phyloP scores from a whole-genome alignment of 176 grass and related monocot genomes.

The Microstegium vimineum region DNA sequence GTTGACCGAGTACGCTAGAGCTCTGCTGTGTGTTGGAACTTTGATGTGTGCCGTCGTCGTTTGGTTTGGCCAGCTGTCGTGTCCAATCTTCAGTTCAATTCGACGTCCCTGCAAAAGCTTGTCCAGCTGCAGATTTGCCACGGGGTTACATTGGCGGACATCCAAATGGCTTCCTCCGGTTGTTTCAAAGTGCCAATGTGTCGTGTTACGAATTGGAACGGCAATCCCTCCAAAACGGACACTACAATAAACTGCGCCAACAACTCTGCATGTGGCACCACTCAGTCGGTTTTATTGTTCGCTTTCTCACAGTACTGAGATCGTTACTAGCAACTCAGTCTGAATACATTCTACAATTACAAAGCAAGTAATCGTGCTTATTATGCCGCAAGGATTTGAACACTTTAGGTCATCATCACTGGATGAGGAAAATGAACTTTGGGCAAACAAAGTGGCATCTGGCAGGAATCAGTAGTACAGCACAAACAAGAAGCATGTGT shows the following conservation, averaged over 20 bases:
- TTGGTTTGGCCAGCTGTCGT: not conserved
- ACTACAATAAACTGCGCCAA: slow-evolving; percentile 36
- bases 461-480: not conserved
- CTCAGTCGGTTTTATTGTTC: not conserved
- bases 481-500: not conserved
- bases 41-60: not conserved
- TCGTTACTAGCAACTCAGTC: not conserved
- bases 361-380: not conserved
- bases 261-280: slow-evolving; percentile 30
- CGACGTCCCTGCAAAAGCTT: too few species aligned
- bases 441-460: not conserved
- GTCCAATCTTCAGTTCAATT: not conserved
- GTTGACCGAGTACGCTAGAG: not conserved
- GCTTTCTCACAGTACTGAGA: not conserved
- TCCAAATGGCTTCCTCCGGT: not conserved
- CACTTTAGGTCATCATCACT: not conserved
- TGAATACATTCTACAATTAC: not conserved
- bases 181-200: not conserved
- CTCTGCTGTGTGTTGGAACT: not conserved
- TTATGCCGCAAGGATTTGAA: too few species aligned
- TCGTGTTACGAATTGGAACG: not conserved
- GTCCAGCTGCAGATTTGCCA: too few species aligned
- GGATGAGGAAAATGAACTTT: not conserved
- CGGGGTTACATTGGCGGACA: too few species aligned
- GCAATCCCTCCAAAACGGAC: slow-evolving; percentile 25